Conservation (phyloP, 345 rosid species). For the Murraya koenigii region DNA sequence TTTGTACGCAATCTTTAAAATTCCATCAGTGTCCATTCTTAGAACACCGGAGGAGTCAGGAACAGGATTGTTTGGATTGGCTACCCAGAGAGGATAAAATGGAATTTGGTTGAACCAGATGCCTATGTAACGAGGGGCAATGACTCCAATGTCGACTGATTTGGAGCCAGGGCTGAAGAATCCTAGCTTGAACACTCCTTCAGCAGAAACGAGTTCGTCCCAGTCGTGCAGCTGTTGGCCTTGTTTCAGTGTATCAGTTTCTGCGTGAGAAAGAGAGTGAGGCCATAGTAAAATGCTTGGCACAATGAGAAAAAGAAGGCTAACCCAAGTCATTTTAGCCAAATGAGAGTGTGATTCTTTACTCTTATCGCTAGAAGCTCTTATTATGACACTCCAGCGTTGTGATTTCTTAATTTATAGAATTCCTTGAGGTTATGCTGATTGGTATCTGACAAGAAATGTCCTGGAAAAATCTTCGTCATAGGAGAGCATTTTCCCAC, state of each 20-base stretch:
- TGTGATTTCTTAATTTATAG: background rate
- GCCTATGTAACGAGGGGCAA: constrained; percentile 49
- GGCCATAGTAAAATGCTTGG: background rate
- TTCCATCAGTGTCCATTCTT: constrained; percentile 37
- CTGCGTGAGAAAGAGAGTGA: constrained; percentile 11
- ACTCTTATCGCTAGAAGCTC: background rate
- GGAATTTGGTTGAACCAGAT: constrained; percentile 43
- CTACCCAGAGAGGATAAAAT: constrained; percentile 52
- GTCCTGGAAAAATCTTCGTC: background rate
- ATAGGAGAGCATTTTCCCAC: background rate
- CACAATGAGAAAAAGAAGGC: constrained; percentile 1
- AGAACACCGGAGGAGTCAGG: constrained; percentile 54
- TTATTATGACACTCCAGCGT: background rate
- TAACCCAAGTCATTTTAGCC: constrained; percentile 9
- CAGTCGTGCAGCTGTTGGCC: constrained; percentile 55
- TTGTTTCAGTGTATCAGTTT: constrained; percentile 32
- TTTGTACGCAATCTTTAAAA: constrained; percentile 39
- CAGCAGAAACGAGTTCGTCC: constrained; percentile 52
- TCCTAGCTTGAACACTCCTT: constrained; percentile 46
- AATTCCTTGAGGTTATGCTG: too few species aligned
- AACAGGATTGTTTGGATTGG: constrained; percentile 41
- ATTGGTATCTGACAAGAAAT: background rate
- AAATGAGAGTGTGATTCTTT: background rate
- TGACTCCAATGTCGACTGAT: constrained; percentile 21
- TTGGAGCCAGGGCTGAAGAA: constrained; percentile 51